These are phyloP conservation scores for Astrocystis sublimbata DNA, from an alignment of 495 filamentous ascomycete species.

Conservation along the genomic window DNA sequence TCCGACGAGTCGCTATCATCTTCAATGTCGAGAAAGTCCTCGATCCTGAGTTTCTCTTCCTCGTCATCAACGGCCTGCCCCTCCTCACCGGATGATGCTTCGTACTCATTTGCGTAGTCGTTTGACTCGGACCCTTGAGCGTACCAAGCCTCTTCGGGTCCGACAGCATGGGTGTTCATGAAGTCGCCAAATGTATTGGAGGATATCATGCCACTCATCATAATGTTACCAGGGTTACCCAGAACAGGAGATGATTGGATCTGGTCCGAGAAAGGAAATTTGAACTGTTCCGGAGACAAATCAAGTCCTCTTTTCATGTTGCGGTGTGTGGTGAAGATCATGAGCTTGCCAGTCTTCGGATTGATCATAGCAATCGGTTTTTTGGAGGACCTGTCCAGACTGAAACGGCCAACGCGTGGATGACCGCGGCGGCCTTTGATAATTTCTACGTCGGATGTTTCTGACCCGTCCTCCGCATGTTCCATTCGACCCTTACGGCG, in stretches of 20 bases:
- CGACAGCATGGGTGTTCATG: constrained; percentile 63
- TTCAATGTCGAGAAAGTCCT: constrained; percentile 73
- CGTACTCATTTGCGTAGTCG: constrained; percentile 32
- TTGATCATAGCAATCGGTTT: constrained; percentile 76
- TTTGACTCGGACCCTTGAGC: constrained; percentile 62
- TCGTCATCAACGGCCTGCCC: constrained; percentile 62
- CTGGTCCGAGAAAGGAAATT: constrained; percentile 53
- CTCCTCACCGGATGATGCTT: constrained; percentile 44
- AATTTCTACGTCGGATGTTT: constrained; percentile 45
- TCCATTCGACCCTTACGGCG: constrained; percentile 56
- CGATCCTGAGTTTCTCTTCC: constrained; percentile 63
- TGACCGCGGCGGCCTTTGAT: constrained; percentile 41
- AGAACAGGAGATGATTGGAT: constrained; percentile 60
- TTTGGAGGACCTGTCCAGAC: constrained; percentile 54
- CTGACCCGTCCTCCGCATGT: constrained; percentile 40
- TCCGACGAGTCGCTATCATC: constrained; percentile 54
- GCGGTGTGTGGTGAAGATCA: constrained; percentile 57
- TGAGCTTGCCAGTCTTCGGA: constrained; percentile 66
- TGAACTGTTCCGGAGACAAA: constrained; percentile 47
- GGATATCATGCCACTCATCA: constrained; percentile 68
- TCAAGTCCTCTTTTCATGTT: constrained; percentile 39
- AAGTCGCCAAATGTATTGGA: constrained; percentile 56
- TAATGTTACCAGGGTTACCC: constrained; percentile 68
- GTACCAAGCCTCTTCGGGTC: constrained; percentile 77
- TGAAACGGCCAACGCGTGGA: constrained; percentile 57